Base-by-base conservation (phyloP, 345 rosid species). In the Hibiscus tridactylites region DNA sequence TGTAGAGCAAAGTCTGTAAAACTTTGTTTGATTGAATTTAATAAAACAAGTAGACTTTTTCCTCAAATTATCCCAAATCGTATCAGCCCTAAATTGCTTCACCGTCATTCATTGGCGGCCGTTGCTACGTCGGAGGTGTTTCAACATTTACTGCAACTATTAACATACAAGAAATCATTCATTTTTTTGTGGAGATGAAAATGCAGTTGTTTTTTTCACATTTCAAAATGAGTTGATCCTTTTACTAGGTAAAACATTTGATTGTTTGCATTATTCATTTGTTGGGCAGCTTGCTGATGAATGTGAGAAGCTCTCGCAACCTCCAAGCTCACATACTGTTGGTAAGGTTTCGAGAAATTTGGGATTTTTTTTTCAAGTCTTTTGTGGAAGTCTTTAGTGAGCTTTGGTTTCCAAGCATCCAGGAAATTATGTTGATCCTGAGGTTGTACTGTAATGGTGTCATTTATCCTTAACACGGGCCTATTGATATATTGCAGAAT, bases 201-300 rank as follows among this genome's bases (percentile, higher is more conserved):
- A 44, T 71, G n/a, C 47, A 65, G 42, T 9, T 57, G 35, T 31
- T 31, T 31, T 31, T 31, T 31, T 31, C 37, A 24, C 29, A 49
- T 70, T 7, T 8, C 31, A 31, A 28, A 26, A 53, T 15, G n/a
- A n/a, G 3, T 24, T 5, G 52, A 29, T 53, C 9, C 26, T 21
- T 49, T 21, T 13, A 29, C 65, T 39, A 16, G 2, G 33, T 65
- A 21, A 74, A 50, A 37, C 37, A 56, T 70, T n/a, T 65, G 70
- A 73, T 42, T 49, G 60, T 73, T 58, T 52, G 29, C 58, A 46
- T 33, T 53, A 68, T 3, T 49, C 15, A 75, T 46, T 68, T 21
- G 50, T 67, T 75, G 78, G 65, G 72, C 83, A 93, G 98, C 90
- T 66, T 75, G 66, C 16, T 65, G 83, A 75, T 37, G 75, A 65